phyloP scores from a whole-genome alignment of 495 filamentous ascomycete species.

The Penicillium salamii region DNA sequence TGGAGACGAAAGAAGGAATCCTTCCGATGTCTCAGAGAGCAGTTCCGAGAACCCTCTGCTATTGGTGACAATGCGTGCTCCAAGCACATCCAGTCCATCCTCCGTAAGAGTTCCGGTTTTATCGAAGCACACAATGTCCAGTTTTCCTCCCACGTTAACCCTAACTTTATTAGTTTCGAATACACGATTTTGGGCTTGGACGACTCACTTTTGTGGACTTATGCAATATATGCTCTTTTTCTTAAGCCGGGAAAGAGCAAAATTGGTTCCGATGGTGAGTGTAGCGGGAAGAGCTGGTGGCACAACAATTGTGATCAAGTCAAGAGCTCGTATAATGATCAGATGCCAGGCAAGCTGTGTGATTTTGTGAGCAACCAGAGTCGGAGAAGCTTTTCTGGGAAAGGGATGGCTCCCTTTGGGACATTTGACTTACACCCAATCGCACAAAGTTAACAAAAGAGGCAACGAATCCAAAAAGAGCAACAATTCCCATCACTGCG shows the following conservation, averaged over 20 bases:
- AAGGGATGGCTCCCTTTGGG: background rate
- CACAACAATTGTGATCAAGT: slow-evolving; percentile 97
- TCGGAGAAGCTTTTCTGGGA: background rate
- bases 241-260: slow-evolving; percentile 83
- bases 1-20: slow-evolving; percentile 46
- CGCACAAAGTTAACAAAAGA: slow-evolving; percentile 92
- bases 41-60: slow-evolving; percentile 62
- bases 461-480: slow-evolving; percentile 79
- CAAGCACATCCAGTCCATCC: slow-evolving; percentile 93
- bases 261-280: slow-evolving; percentile 93
- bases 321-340: slow-evolving; percentile 87
- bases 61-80: slow-evolving; percentile 71
- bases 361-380: slow-evolving; percentile 17
- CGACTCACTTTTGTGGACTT: slow-evolving; percentile 72
- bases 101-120: slow-evolving; percentile 98
- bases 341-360: slow-evolving; percentile 73
- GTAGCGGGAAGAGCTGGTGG: slow-evolving; percentile 97
- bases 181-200: background rate
- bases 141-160: slow-evolving; percentile 93
- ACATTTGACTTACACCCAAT: slow-evolving; percentile 53
- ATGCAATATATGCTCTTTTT: slow-evolving; percentile 93
- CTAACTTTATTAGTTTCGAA: slow-evolving; percentile 26
- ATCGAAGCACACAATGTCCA: slow-evolving; percentile 97
- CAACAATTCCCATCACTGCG: slow-evolving; percentile 92
- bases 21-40: slow-evolving; percentile 48